Conservation (phyloP, 768 basidiomycete species). For the Stropharia rugosoannulata region DNA sequence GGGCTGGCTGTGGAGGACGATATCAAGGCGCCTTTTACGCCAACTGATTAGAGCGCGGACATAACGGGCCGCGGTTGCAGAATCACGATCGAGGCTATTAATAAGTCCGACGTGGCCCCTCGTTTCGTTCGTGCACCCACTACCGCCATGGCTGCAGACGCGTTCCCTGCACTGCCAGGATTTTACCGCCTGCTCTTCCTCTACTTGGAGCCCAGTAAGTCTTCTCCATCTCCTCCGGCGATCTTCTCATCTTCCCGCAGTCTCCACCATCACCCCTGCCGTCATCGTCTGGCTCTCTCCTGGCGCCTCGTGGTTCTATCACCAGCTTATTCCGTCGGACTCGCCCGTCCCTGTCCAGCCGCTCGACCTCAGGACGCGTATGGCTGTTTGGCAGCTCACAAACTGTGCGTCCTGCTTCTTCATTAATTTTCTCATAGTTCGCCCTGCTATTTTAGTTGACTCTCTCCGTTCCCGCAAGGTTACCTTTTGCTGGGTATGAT, state of each 20-base stretch:
- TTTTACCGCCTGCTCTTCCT: slow-evolving; percentile 63
- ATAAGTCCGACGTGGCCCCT: background rate
- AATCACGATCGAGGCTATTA: background rate
- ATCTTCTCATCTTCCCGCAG: slow-evolving; percentile 18
- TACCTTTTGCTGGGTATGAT: slow-evolving; percentile 44
- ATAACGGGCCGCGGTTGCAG: slow-evolving; percentile 5
- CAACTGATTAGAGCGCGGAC: slow-evolving; percentile 2
- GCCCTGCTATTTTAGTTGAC: background rate
- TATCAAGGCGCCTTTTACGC: slow-evolving; percentile 4
- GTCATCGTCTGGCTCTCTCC: slow-evolving; percentile 51
- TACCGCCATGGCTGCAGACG: slow-evolving; percentile 20
- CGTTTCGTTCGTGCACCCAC: slow-evolving; percentile 3
- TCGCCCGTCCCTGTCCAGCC: slow-evolving; percentile 24
- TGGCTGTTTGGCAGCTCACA: slow-evolving; percentile 67
- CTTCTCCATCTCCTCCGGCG: background rate
- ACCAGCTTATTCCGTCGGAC: slow-evolving; percentile 57
- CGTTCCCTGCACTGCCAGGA: slow-evolving; percentile 60
- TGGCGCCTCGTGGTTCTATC: slow-evolving; percentile 66
- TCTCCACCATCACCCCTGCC: slow-evolving; percentile 35
- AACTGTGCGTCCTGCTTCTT: slow-evolving; percentile 46
- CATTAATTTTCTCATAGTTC: background rate
- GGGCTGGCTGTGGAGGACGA: background rate
- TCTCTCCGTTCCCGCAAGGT: slow-evolving; percentile 22
- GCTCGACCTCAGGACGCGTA: slow-evolving; percentile 50
- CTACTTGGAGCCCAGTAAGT: slow-evolving; percentile 62